Evolutionary conservation across 495 filamentous ascomycete genomes (phyloP).

Genomic region (Cladorrhinum samala): DNA sequence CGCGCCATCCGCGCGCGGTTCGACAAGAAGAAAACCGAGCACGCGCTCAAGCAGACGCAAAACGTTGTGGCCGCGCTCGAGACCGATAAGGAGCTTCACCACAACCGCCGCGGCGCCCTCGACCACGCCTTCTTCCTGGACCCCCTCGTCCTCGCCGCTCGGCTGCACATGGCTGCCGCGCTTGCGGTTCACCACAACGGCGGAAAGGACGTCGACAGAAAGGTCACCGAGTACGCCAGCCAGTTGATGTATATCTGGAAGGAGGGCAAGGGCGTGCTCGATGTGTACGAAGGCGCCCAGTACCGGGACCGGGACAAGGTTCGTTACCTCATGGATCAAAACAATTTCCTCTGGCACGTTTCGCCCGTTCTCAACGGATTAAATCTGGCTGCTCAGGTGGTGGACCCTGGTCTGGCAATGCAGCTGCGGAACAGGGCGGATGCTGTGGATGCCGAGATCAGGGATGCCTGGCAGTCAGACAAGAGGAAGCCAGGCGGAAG

Average conservation of each 20-base stretch:
- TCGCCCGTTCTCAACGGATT: conserved; percentile 37
- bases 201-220: conserved; percentile 21
- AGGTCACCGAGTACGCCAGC: conserved; percentile 28
- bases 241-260: conserved; percentile 35
- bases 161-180: conserved; percentile 36
- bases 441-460: conserved; percentile 23
- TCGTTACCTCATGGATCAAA: conserved; percentile 22
- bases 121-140: conserved; percentile 27
- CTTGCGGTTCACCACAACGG: conserved; percentile 19
- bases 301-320: conserved; percentile 13
- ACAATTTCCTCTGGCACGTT: conserved; percentile 21
- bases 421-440: conserved; percentile 25
- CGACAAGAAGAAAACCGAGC: conserved; percentile 26
- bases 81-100: conserved; percentile 33
- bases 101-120: neutral
- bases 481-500: neutral
- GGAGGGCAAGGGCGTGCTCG: conserved; percentile 22
- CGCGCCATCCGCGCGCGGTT: conserved; percentile 41
- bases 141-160: conserved; percentile 31
- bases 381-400: conserved; percentile 29
- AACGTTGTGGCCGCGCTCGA: conserved; percentile 49
- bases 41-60: conserved; percentile 40
- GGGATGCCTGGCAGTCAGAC: conserved; percentile 9
- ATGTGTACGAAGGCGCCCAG: conserved; percentile 25
- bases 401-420: conserved; percentile 29